These are phyloP conservation scores for Marsdenia floribunda DNA, from an alignment of 257 asterid species.

Conservation along the genomic window DNA sequence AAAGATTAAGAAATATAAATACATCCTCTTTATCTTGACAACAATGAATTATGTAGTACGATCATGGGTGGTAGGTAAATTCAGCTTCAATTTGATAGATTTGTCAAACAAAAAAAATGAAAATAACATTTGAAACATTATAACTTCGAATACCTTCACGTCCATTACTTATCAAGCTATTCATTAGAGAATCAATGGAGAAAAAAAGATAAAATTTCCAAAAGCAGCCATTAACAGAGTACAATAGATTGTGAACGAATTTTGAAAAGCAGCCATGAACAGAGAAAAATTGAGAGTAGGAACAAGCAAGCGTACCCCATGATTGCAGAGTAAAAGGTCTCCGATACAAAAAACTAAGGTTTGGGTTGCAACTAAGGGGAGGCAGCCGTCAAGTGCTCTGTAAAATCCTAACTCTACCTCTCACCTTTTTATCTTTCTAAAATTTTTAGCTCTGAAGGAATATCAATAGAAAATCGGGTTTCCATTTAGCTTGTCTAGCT, in stretches of 20 bases:
- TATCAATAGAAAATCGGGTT: too few relatives aligned
- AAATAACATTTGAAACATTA: neutral
- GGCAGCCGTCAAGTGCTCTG: slow-evolving; percentile 1
- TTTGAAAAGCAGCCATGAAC: neutral
- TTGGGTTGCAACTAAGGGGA: slow-evolving; percentile 10
- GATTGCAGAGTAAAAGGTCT: slow-evolving; percentile 29
- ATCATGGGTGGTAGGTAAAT: neutral
- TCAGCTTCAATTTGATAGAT: neutral
- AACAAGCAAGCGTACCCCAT: slow-evolving; percentile 39
- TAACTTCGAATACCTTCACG: neutral
- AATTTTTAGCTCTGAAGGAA: too few relatives aligned
- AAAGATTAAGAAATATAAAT: neutral
- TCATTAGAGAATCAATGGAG: neutral
- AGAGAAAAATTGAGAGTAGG: neutral
- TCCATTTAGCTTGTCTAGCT: too few relatives aligned
- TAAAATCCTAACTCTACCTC: slow-evolving; percentile 20
- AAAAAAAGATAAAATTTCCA: neutral
- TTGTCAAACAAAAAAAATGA: neutral
- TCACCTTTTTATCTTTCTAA: too few relatives aligned
- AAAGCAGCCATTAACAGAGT: neutral
- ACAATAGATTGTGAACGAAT: too few relatives aligned
- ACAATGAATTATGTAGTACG: neutral
- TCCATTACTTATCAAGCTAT: neutral
- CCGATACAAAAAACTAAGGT: slow-evolving; percentile 14
- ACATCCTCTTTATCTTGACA: too few relatives aligned